A percentile compares a stretch with the other conserved stretches of the same genome.
Conservation (phyloP, 1,284 basidiomycete species). For the Xerocomus minutiporus region DNA sequence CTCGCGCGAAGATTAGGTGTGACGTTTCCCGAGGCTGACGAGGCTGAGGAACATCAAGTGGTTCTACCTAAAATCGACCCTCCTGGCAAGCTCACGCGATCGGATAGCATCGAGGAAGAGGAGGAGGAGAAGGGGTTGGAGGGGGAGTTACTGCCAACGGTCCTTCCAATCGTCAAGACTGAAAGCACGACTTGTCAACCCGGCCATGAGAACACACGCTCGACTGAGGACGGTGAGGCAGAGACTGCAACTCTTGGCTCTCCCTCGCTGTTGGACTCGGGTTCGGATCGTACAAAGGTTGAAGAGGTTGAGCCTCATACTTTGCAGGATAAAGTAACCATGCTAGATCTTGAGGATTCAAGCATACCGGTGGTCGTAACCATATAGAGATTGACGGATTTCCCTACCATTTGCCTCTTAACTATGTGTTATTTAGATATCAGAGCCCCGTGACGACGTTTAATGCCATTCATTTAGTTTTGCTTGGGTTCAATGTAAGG, state of each 20-base stretch:
- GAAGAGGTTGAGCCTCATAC: conserved; percentile 24
- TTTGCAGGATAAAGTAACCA: conserved; percentile 29
- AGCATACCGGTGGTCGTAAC: conserved; percentile 15
- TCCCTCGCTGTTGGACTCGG: conserved; percentile 25
- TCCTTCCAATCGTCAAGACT: conserved; percentile 1
- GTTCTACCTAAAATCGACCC: conserved; percentile 21
- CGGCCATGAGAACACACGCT: conserved; percentile 3
- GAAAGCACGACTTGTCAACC: conserved; percentile 4
- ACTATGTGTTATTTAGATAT: conserved; percentile 26
- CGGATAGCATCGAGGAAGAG: conserved; percentile 33
- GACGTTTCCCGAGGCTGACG: conserved; percentile 13
- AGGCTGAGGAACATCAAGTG: conserved; percentile 16
- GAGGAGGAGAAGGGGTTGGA: conserved; percentile 24
- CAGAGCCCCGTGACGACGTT: conserved; percentile 1
- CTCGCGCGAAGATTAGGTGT: conserved; percentile 31
- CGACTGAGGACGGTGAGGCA: conserved; percentile 19
- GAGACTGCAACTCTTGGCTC: conserved; percentile 25
- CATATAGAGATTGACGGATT: conserved; percentile 9
- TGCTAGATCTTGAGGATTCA: conserved; percentile 28
- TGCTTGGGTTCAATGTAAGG: neutral
- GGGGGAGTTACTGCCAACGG: neutral
- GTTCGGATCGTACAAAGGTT: conserved; percentile 24
- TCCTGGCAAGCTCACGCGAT: conserved; percentile 27
- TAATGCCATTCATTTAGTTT: conserved; percentile 2
- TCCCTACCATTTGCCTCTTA: conserved; percentile 7